Evolutionary conservation across 192 early-diverging fungal genomes (phyloP).

Genomic region (Gigaspora rosea): DNA sequence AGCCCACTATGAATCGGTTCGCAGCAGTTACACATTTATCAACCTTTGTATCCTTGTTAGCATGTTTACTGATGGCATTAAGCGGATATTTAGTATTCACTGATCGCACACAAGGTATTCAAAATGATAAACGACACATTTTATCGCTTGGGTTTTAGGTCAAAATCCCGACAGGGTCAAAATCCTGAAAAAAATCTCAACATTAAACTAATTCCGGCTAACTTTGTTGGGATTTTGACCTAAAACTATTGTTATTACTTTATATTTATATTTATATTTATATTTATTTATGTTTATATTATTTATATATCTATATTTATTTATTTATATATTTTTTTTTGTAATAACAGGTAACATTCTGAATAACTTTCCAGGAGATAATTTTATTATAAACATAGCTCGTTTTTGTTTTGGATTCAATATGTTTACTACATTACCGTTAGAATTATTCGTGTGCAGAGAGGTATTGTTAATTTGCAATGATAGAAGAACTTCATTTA

Average conservation of each 20-base stretch:
- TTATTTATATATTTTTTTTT: conserved; percentile 12
- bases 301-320: conserved; percentile 3
- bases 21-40: conserved; percentile 81
- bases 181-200: no score
- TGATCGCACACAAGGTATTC: conserved; percentile 73
- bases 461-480: conserved; percentile 53
- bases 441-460: conserved; percentile 88
- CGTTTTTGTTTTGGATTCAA: conserved; percentile 87
- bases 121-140: not conserved
- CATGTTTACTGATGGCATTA: conserved; percentile 71
- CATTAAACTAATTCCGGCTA: no score
- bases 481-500: not conserved
- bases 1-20: conserved; percentile 84
- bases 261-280: not conserved
- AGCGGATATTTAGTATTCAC: conserved; percentile 81
- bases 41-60: conserved; percentile 67
- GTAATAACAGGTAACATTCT: conserved; percentile 72
- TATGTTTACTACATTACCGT: conserved; percentile 93
- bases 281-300: not conserved
- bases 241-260: not conserved
- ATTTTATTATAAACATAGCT: conserved; percentile 81
- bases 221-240: no score
- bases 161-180: no score
- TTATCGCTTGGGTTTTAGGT: no score
- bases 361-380: conserved; percentile 83